Evolutionary conservation across 228 moss, liverwort and hornwort species (phyloP).

Genomic region (Sphagnum fallax): DNA sequence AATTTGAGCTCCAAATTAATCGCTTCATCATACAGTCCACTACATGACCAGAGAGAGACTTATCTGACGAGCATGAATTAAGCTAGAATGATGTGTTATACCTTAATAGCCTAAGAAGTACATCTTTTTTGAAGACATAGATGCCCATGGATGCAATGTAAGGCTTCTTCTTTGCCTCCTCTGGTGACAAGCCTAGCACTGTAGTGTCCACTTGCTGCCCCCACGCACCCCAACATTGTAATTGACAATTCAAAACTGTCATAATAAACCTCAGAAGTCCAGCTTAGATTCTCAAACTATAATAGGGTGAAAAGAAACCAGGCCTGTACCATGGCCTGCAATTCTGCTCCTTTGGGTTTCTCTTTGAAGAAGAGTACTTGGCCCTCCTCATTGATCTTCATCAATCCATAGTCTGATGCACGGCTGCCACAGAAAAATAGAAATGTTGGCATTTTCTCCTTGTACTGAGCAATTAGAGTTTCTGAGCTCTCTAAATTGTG

Average conservation of each 20-base stretch:
- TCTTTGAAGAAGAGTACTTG: constrained; percentile 48
- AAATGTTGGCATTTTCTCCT: too few species aligned
- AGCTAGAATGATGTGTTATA: constrained; percentile 4
- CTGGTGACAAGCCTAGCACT: constrained; percentile 72
- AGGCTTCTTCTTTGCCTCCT: constrained; percentile 83
- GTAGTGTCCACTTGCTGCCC: constrained; percentile 92
- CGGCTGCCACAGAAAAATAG: constrained; percentile 20
- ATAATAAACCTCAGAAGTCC: too few species aligned
- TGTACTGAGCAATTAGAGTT: too few species aligned
- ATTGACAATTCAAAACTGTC: too few species aligned
- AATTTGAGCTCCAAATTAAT: too few species aligned
- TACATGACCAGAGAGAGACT: too few species aligned
- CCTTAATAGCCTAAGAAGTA: constrained; percentile 85
- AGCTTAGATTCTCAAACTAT: too few species aligned
- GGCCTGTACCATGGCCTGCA: constrained; percentile 36
- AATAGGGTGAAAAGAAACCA: too few species aligned
- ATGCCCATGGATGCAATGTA: constrained; percentile 99
- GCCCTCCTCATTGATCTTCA: constrained; percentile 54
- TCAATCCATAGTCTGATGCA: constrained; percentile 54
- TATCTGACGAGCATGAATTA: too few species aligned
- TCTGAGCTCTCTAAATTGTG: too few species aligned
- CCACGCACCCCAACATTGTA: neutral
- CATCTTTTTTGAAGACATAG: constrained; percentile 81
- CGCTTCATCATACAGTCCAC: too few species aligned
- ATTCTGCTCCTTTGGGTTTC: constrained; percentile 45